phyloP scores from a whole-genome alignment of 306 rosid genomes.

The Abrus precatorius region DNA sequence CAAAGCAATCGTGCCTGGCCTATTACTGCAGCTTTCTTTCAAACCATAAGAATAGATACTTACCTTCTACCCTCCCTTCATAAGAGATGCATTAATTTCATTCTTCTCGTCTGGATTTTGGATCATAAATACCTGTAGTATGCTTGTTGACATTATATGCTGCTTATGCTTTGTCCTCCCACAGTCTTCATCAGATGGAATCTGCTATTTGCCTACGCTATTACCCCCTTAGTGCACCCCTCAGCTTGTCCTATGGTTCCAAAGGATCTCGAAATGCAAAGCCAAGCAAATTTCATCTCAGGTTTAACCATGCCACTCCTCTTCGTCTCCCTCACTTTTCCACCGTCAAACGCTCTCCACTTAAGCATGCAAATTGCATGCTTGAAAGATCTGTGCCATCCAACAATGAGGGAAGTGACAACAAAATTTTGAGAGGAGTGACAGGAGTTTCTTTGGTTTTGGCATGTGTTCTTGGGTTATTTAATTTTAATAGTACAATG shows the following conservation, averaged over 20 bases:
- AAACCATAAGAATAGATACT: conserved; percentile 26
- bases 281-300: conserved; percentile 15
- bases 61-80: conserved; percentile 33
- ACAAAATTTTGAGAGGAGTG: conserved; percentile 40
- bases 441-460: conserved; percentile 29
- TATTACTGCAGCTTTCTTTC: conserved; percentile 12
- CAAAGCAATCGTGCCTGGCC: conserved; percentile 11
- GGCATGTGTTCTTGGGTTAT: conserved; percentile 48
- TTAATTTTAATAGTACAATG: conserved; percentile 31
- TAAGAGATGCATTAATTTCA: background rate
- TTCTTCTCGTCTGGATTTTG: background rate
- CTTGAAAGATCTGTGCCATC: conserved; percentile 22
- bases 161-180: background rate
- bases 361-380: conserved; percentile 9
- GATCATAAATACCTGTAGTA: conserved; percentile 12
- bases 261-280: background rate
- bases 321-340: conserved; percentile 21
- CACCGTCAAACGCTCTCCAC: conserved; percentile 28
- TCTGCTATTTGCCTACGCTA: conserved; percentile 34
- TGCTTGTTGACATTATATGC: background rate
- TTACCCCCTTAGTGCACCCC: background rate
- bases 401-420: conserved; percentile 20
- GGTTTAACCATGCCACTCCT: conserved; percentile 39
- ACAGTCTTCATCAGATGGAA: conserved; percentile 41
- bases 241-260: background rate